Conservation (phyloP, 495 filamentous ascomycete genomes). For the Aspergillus heteromorphus region DNA sequence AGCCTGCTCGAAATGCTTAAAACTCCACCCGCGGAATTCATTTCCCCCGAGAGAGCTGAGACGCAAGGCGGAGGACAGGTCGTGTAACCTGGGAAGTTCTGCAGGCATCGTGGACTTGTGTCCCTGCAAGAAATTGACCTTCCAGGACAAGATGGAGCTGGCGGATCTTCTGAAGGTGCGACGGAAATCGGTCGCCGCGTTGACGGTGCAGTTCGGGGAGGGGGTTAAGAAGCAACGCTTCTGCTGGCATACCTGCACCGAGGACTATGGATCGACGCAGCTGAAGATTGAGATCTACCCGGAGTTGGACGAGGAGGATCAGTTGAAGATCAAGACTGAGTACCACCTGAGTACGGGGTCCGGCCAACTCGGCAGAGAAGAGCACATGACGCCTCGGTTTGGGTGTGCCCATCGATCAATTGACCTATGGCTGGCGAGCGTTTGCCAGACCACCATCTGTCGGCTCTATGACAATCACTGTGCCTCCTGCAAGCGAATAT, state of each 20-base stretch:
- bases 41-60: slow-evolving; percentile 34
- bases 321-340: slow-evolving; percentile 35
- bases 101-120: slow-evolving; percentile 44
- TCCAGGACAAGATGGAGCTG: slow-evolving; percentile 37
- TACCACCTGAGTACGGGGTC: slow-evolving; percentile 35
- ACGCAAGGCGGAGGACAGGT: slow-evolving; percentile 32
- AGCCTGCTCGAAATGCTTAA: slow-evolving; percentile 40
- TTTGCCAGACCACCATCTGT: slow-evolving; percentile 40
- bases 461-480: slow-evolving; percentile 35
- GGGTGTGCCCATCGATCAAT: slow-evolving; percentile 44
- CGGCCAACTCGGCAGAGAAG: slow-evolving; percentile 39
- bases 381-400: slow-evolving; percentile 40
- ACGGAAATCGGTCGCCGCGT: slow-evolving; percentile 21
- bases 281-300: slow-evolving; percentile 36
- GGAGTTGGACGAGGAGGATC: slow-evolving; percentile 29
- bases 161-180: slow-evolving; percentile 31
- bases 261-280: slow-evolving; percentile 36
- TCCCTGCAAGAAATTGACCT: slow-evolving; percentile 45
- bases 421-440: slow-evolving; percentile 41
- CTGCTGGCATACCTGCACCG: slow-evolving; percentile 44
- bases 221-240: slow-evolving; percentile 31
- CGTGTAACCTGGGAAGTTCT: slow-evolving; percentile 35
- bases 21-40: slow-evolving; percentile 35
- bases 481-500: slow-evolving; percentile 35
- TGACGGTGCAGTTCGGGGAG: slow-evolving; percentile 29